Percentiles rank a stretch among this genome's conserved stretches.
phyloP scores from a whole-genome alignment of 768 basidiomycete species.

The Macrocybe gigantea region DNA sequence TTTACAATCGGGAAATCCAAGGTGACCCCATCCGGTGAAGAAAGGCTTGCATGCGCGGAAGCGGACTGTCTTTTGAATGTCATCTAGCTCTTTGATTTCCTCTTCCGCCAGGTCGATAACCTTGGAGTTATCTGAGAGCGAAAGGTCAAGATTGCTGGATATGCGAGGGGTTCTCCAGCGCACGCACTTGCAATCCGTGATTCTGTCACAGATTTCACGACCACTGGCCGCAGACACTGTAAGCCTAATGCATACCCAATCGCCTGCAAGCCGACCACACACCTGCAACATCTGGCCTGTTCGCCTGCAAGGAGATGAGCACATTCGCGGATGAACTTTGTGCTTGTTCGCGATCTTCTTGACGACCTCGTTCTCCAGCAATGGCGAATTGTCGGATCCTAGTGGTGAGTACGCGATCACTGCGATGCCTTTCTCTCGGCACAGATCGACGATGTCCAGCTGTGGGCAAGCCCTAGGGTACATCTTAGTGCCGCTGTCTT shows the following conservation, averaged over 20 bases:
- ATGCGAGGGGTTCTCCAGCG: not conserved
- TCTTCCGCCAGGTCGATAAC: conserved; percentile 57
- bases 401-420: conserved; percentile 78
- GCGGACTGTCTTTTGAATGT: conserved; percentile 55
- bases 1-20: conserved; percentile 57
- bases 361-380: conserved; percentile 56
- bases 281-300: conserved; percentile 33
- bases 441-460: conserved; percentile 57
- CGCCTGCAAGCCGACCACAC: conserved; percentile 26
- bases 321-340: conserved; percentile 52
- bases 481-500: not conserved
- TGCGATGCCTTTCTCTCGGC: conserved; percentile 57
- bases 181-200: conserved; percentile 47
- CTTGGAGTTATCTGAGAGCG: conserved; percentile 43
- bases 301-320: conserved; percentile 69
- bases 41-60: conserved; percentile 62
- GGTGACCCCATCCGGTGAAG: conserved; percentile 58
- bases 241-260: too few relatives aligned
- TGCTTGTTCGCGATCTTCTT: conserved; percentile 57
- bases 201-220: conserved; percentile 75
- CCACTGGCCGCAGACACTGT: conserved; percentile 27
- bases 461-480: conserved; percentile 50
- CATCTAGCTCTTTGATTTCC: conserved; percentile 52
- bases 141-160: too few relatives aligned
- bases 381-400: conserved; percentile 64